These are phyloP conservation scores for Pythium vanterpoolii DNA, from an alignment of 352 stramenopile genomes.

Conservation along the genomic window DNA sequence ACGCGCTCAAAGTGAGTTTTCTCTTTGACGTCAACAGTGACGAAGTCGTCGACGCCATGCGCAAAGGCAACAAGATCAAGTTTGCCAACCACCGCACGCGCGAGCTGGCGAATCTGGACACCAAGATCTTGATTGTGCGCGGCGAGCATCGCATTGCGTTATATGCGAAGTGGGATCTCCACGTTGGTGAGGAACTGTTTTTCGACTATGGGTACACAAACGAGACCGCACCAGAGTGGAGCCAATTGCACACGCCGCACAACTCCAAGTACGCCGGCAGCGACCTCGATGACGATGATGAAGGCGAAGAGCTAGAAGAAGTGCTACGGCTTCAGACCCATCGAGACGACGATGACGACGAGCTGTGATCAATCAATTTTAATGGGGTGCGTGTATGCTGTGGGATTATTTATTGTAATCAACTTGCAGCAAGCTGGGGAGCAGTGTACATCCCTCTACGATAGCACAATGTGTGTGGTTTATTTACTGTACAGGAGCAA, in stretches of 20 bases:
- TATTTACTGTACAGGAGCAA: constrained; percentile 9
- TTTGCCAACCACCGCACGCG: constrained; percentile 82
- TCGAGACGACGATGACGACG: neutral
- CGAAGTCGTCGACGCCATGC: constrained; percentile 81
- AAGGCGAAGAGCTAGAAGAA: constrained; percentile 8
- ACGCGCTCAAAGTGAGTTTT: constrained; percentile 78
- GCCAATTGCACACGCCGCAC: constrained; percentile 27
- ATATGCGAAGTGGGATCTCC: constrained; percentile 82
- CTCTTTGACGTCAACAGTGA: constrained; percentile 92
- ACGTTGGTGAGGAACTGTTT: constrained; percentile 56
- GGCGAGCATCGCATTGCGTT: constrained; percentile 89
- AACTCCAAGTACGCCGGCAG: constrained; percentile 18
- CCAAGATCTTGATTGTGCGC: constrained; percentile 82
- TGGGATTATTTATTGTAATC: constrained; percentile 18
- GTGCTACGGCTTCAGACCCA: neutral
- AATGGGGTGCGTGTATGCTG: neutral
- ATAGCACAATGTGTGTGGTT: neutral
- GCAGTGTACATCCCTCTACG: neutral
- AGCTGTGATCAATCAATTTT: neutral
- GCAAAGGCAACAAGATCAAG: constrained; percentile 90
- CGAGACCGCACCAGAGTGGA: constrained; percentile 56
- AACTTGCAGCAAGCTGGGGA: neutral
- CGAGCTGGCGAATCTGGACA: constrained; percentile 30
- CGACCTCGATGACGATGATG: constrained; percentile 16
- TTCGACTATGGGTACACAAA: constrained; percentile 66